Percentiles rank a stretch among this genome's conserved stretches.
Evolutionary conservation across 371 early-diverging fungal species (phyloP).

Genomic region (Thermomucor indicae-seudaticae): DNA sequence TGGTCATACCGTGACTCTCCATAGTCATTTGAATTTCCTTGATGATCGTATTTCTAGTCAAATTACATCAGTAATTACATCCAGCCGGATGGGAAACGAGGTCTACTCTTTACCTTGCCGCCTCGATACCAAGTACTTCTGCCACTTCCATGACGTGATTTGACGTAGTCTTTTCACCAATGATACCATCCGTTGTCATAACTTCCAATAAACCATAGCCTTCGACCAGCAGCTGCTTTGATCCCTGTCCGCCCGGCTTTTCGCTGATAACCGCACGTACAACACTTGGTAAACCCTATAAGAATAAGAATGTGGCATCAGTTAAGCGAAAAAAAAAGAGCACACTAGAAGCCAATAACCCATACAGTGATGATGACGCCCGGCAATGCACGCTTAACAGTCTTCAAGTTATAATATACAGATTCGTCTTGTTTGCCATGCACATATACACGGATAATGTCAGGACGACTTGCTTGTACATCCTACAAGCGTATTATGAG

Average conservation of each 20-base stretch:
- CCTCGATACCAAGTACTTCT: slow-evolving; percentile 96
- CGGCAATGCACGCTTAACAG: slow-evolving; percentile 80
- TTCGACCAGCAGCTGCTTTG: slow-evolving; percentile 82
- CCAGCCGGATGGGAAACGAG: not conserved
- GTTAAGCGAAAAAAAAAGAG: not conserved
- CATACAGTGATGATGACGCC: slow-evolving; percentile 70
- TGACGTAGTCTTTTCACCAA: slow-evolving; percentile 76
- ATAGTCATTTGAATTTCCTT: slow-evolving; percentile 88
- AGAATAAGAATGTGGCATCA: not conserved
- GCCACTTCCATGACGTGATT: slow-evolving; percentile 96
- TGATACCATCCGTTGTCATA: slow-evolving; percentile 86
- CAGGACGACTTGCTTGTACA: slow-evolving; percentile 70
- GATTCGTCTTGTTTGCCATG: slow-evolving; percentile 62
- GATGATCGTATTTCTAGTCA: slow-evolving; percentile 66
- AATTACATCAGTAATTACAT: not conserved
- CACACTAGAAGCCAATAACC: not conserved
- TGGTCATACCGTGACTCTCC: slow-evolving; percentile 93
- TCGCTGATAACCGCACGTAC: slow-evolving; percentile 88
- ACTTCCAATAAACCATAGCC: slow-evolving; percentile 93
- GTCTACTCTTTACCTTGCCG: slow-evolving; percentile 58
- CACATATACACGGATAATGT: slow-evolving; percentile 73
- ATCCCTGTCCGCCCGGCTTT: slow-evolving; percentile 52
- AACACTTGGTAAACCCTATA: slow-evolving; percentile 76
- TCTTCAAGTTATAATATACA: slow-evolving; percentile 74
- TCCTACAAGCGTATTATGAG: slow-evolving; percentile 36